Percentiles rank a stretch among this genome's conserved stretches.
phyloP scores from a whole-genome alignment of 352 stramenopile species.

The Phytopythium delawarense region DNA sequence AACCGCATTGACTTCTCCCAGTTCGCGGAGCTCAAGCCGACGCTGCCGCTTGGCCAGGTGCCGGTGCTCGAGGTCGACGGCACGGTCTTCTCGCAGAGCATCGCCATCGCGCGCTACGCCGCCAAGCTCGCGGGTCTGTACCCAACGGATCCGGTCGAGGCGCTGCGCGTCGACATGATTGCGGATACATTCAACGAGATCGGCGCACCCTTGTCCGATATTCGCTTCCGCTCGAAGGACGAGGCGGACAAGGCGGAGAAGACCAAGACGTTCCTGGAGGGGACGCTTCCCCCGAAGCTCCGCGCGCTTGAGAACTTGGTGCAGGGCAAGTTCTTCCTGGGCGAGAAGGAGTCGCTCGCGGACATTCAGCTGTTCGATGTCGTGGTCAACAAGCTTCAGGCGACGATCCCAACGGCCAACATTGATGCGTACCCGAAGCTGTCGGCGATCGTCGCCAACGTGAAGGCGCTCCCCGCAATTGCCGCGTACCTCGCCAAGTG shows the following conservation, averaged over 20 bases:
- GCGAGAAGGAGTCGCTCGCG: slow-evolving; percentile 8
- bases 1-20: slow-evolving; percentile 17
- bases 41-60: slow-evolving; percentile 35
- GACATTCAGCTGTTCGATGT: slow-evolving; percentile 8
- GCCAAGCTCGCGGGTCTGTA: slow-evolving; percentile 33
- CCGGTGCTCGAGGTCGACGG: slow-evolving; percentile 34
- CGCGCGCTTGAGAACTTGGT: slow-evolving; percentile 37
- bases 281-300: slow-evolving; percentile 32
- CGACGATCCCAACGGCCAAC: not conserved
- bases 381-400: slow-evolving; percentile 1
- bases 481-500: slow-evolving; percentile 16
- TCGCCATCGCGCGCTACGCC: slow-evolving; percentile 39
- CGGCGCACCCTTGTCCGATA: slow-evolving; percentile 33
- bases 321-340: slow-evolving; percentile 33
- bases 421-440: slow-evolving; percentile 6
- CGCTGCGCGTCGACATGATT: slow-evolving; percentile 27
- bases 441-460: not conserved
- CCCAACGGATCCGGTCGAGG: slow-evolving; percentile 19
- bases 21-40: slow-evolving; percentile 32
- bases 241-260: slow-evolving; percentile 37
- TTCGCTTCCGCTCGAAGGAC: slow-evolving; percentile 14
- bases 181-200: slow-evolving; percentile 31
- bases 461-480: slow-evolving; percentile 6
- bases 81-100: slow-evolving; percentile 29
- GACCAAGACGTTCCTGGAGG: slow-evolving; percentile 33